Base-by-base conservation (phyloP, 2,329 filamentous ascomycete genomes). In the Ascochyta rabiei region DNA sequence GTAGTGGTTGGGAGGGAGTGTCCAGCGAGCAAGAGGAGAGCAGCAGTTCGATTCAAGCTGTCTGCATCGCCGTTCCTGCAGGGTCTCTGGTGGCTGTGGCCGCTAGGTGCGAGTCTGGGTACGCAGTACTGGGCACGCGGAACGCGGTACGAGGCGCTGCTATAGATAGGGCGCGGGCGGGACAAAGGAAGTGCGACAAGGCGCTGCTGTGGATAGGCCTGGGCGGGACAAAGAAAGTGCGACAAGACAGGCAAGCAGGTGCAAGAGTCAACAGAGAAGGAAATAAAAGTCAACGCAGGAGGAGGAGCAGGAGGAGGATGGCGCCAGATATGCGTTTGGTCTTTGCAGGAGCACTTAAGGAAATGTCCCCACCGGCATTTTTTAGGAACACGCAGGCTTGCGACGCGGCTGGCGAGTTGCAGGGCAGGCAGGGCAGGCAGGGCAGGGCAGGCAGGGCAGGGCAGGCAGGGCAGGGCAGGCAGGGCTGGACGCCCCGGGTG, bases 1-100 rank as follows among this genome's bases (percentile, higher is more conserved):
- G 53, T 43, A 18, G 59, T 51, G 52, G 52, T 45, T 49, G 57
- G 44, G 38, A 46, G 57, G 44, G 38, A 46, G 26, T 48, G 53
- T 56, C 51, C 52, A 54, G 39, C 24, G 58, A 53, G 46, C 41
- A 50, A 42, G 46, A 38, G 19, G 52, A 55, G 46, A 42, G 52
- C 10, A 21, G 42, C 28, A 19, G 18, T 21, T 34, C 28, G 21
- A 21, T 28, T 55, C 41, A 55, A 45, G 52, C 52, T 21, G 46
- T 55, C 40, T 55, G 52, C 52, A 50, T 55, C 24, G 52, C 52
- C 52, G 52, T 53, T 47, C 34, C 30, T 39, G 39, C 48, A 44
- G 44, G 50, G 39, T 48, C 39, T 30, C 24, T 44, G 28, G 51
- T 48, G 31, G 23, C 38, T 2, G 31, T 19, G 16, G 46, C 46